Base-by-base conservation (phyloP, 768 basidiomycete genomes). In the Naganishia vaughanmartiniae region DNA sequence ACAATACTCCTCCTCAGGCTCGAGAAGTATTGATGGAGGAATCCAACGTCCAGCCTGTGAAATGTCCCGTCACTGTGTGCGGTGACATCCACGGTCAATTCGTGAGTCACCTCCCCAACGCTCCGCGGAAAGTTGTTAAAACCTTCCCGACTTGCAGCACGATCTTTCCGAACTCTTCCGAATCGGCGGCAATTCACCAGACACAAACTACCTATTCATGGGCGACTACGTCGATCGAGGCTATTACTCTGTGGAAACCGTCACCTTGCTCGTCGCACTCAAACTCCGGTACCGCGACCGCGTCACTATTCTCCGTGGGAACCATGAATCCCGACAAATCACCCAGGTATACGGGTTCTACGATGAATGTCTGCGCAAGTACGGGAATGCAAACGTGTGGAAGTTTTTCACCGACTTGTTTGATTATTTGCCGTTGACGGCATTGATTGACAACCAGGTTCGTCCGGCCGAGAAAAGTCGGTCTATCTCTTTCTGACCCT, bases 81-180 rank as follows among this genome's bases (percentile, higher is more conserved):
- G 96, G 96, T 63, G 96, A 99, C 84, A 98, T 99, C 73, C 96
- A 99, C 81, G 96, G 96, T 54, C 96, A 99, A 87, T 99, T 99
- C 83, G 93, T 97, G 83, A 84, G 93, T 89, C 39, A 9, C 45
- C 5, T 58, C 26, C 4, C 57, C 34, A 14, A 15, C n/a, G 12
- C 15, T 24, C 7, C 33, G 17, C 26, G n/a, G 17, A 26, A 51
- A n/a, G 48, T 3, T n/a, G 24, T 51, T 51, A 26, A 51, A 51
- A 14, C 26, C 26, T 15, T 19, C 30, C 39, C 30, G 15, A 69
- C 77, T 66, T 76, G 76, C 84, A 99, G 95, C 96, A 99, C 83
- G 96, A 99, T 85, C 90, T 99, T 67, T 95, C 93, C 70, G 96
- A 99, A 82, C 89, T 97, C 60, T 97, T 97, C 84, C 90, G 92